Percentiles rank a stretch among this genome's conserved stretches.
Evolutionary conservation across 2,329 filamentous ascomycete genomes (phyloP).

Genomic region (Microcera coccophila): DNA sequence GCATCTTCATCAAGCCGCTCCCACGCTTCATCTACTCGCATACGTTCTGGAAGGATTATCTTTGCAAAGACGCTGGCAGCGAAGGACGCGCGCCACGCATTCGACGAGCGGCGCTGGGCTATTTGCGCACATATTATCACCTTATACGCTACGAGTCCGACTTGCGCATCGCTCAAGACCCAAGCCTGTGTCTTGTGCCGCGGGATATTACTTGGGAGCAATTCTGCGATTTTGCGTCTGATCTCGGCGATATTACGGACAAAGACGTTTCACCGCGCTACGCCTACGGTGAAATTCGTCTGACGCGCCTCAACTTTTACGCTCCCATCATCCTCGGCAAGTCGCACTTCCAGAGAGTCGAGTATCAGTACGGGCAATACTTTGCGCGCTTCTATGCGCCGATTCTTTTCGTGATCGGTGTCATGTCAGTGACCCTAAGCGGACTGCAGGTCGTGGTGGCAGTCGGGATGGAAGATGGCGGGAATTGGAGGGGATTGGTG

Average conservation of each 20-base stretch:
- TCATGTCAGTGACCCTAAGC: constrained; percentile 20
- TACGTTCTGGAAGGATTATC: constrained; percentile 32
- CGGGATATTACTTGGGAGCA: constrained; percentile 23
- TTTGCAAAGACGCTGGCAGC: constrained; percentile 6
- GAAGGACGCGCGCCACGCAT: constrained; percentile 3
- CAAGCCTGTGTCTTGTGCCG: constrained; percentile 27
- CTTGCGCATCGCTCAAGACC: constrained; percentile 29
- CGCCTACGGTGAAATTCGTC: constrained; percentile 36
- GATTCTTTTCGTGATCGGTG: constrained; percentile 22
- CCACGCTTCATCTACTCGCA: constrained; percentile 34
- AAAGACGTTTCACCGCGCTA: constrained; percentile 30
- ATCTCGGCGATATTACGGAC: constrained; percentile 26
- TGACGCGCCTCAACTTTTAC: constrained; percentile 33
- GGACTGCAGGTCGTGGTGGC: constrained; percentile 20
- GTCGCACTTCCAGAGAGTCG: constrained; percentile 20
- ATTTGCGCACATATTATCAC: constrained; percentile 33
- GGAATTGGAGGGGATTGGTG: constrained; percentile 3
- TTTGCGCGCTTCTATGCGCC: constrained; percentile 22
- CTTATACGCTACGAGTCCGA: constrained; percentile 35
- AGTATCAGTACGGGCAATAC: constrained; percentile 22
- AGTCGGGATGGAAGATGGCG: constrained; percentile 3
- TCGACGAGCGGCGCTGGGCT: constrained; percentile 29
- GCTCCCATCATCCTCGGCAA: constrained; percentile 18
- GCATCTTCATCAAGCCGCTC: constrained; percentile 42
- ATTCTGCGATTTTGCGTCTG: constrained; percentile 30